Evolutionary conservation across 805 yeast genomes (phyloP).

Genomic region (Hanseniaspora nectarophila): DNA sequence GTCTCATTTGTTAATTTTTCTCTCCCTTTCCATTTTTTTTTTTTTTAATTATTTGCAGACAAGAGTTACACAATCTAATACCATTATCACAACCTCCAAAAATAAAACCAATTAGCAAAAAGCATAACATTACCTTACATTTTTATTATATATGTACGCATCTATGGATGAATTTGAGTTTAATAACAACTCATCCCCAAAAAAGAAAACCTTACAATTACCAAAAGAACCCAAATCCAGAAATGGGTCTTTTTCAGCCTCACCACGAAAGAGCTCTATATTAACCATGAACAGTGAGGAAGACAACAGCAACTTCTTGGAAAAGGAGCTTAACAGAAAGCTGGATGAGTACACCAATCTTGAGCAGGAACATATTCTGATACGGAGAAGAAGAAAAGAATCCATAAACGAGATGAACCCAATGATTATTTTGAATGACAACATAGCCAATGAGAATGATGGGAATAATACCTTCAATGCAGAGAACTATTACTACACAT

Average conservation of each 20-base stretch:
- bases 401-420: background rate
- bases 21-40: too few relatives aligned
- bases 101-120: too few relatives aligned
- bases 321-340: background rate
- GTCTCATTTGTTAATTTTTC: too few relatives aligned
- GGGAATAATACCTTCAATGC: background rate
- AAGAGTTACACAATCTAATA: too few relatives aligned
- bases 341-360: constrained; percentile 2
- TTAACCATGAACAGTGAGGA: background rate
- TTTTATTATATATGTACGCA: too few relatives aligned
- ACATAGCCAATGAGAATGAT: background rate
- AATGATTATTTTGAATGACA: background rate
- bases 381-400: background rate
- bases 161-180: too few relatives aligned
- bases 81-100: too few relatives aligned
- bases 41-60: too few relatives aligned
- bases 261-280: background rate
- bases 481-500: background rate
- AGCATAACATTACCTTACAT: too few relatives aligned
- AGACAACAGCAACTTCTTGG: background rate
- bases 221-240: background rate
- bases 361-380: constrained; percentile 1
- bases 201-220: too few relatives aligned
- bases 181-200: too few relatives aligned
- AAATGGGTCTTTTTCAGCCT: background rate